Evolutionary conservation across 2,329 filamentous ascomycete species (phyloP).

Genomic region (Sporothrix brasiliensis): DNA sequence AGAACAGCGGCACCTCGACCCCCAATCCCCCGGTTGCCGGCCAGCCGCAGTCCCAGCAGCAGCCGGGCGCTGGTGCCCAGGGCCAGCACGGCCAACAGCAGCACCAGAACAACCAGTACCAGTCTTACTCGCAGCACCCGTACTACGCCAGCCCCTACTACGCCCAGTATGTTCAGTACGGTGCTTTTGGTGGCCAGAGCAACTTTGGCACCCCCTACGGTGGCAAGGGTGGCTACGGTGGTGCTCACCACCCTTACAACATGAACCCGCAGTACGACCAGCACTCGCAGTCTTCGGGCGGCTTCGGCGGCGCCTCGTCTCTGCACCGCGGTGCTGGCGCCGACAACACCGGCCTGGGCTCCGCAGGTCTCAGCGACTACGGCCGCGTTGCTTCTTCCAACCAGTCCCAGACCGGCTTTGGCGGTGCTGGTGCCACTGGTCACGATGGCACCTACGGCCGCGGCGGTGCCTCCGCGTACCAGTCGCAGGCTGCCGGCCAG

Average conservation of each 20-base stretch:
- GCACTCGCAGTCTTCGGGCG: conserved; percentile 51
- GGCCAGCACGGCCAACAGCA: conserved; percentile 46
- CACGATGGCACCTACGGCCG: conserved; percentile 59
- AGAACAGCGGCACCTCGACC: conserved; percentile 87
- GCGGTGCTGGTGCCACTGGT: conserved; percentile 43
- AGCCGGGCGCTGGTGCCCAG: conserved; percentile 38
- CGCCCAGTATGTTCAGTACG: conserved; percentile 57
- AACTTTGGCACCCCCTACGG: conserved; percentile 59
- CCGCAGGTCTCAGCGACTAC: conserved; percentile 56
- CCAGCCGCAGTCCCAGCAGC: conserved; percentile 49
- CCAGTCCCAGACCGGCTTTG: conserved; percentile 58
- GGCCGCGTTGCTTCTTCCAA: conserved; percentile 53
- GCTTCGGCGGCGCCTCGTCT: conserved; percentile 56
- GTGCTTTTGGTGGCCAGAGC: conserved; percentile 48
- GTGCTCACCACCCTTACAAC: conserved; percentile 58
- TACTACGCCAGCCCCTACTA: conserved; percentile 68
- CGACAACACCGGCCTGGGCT: conserved; percentile 53
- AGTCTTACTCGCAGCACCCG: conserved; percentile 51
- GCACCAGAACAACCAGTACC: conserved; percentile 38
- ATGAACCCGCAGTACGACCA: conserved; percentile 63
- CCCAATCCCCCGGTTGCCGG: conserved; percentile 69
- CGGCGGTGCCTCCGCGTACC: conserved; percentile 56
- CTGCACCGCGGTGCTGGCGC: conserved; percentile 52
- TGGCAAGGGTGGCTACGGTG: conserved; percentile 59
- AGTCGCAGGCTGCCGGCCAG: conserved; percentile 56